Conservation (phyloP, 768 basidiomycete genomes). For the Kockovaella imperatae region DNA sequence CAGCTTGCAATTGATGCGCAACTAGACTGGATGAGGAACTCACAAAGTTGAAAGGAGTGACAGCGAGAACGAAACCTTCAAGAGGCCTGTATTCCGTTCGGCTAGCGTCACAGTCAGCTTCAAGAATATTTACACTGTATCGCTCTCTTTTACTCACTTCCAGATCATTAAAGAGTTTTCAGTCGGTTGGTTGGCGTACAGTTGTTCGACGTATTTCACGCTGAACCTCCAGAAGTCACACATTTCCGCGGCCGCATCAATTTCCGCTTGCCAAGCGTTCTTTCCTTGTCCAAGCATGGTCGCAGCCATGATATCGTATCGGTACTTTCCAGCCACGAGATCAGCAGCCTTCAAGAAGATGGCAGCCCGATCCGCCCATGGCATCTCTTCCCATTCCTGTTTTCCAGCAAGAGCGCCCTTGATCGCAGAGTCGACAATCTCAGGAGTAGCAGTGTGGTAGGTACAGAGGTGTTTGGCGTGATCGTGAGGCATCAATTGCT, state of each 20-base stretch:
- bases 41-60: slow-evolving; percentile 82
- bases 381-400: slow-evolving; percentile 81
- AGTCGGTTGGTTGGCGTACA: slow-evolving; percentile 82
- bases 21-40: neutral
- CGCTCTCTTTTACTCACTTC: slow-evolving; percentile 85
- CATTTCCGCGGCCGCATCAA: slow-evolving; percentile 97
- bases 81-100: slow-evolving; percentile 91
- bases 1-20: neutral
- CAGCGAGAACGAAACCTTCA: slow-evolving; percentile 97
- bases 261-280: slow-evolving; percentile 99
- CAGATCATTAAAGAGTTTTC: slow-evolving; percentile 79
- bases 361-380: slow-evolving; percentile 93
- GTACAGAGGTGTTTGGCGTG: slow-evolving; percentile 71
- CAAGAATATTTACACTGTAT: too few relatives aligned
- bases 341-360: slow-evolving; percentile 99
- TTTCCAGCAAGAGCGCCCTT: slow-evolving; percentile 81
- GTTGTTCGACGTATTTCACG: slow-evolving; percentile 91
- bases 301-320: slow-evolving; percentile 88
- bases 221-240: slow-evolving; percentile 93
- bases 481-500: slow-evolving; percentile 78
- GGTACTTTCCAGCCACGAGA: slow-evolving; percentile 87
- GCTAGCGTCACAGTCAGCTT: too few relatives aligned
- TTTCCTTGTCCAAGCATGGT: slow-evolving; percentile 98
- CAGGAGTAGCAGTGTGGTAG: slow-evolving; percentile 81
- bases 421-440: slow-evolving; percentile 68